phyloP scores from a whole-genome alignment of 2,329 filamentous ascomycete genomes.

The Rugonectria rugulosa region DNA sequence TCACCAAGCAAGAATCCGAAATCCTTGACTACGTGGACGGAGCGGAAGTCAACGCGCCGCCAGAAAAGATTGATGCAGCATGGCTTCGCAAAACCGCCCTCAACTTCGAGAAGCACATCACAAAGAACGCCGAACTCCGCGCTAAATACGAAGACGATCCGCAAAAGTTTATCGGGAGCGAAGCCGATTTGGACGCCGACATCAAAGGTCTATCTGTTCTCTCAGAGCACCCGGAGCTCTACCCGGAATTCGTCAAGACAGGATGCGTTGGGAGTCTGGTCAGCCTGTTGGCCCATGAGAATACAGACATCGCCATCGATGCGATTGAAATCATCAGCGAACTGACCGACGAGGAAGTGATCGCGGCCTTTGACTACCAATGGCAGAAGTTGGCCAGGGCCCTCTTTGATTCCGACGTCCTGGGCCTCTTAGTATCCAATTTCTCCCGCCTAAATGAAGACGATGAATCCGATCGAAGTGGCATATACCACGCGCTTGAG shows the following conservation, averaged over 20 bases:
- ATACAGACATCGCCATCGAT: constrained; percentile 94
- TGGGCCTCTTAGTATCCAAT: constrained; percentile 79
- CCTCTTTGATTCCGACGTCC: constrained; percentile 71
- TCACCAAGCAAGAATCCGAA: constrained; percentile 80
- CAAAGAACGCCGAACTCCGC: constrained; percentile 87
- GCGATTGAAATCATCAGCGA: constrained; percentile 90
- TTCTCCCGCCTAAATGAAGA: constrained; percentile 80
- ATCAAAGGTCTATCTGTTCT: constrained; percentile 89
- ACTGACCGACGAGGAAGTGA: constrained; percentile 94
- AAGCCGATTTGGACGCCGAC: constrained; percentile 88
- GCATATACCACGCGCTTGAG: constrained; percentile 84
- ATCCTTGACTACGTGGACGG: constrained; percentile 87
- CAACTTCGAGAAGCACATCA: constrained; percentile 89
- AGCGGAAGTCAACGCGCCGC: constrained; percentile 47
- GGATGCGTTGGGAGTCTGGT: constrained; percentile 79
- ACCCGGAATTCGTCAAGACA: constrained; percentile 78
- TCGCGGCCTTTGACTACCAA: constrained; percentile 76
- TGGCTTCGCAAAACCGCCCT: constrained; percentile 86
- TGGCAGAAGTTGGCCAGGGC: constrained; percentile 80
- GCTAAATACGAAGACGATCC: constrained; percentile 85
- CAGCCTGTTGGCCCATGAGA: constrained; percentile 87
- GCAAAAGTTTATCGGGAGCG: constrained; percentile 81
- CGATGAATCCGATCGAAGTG: constrained; percentile 75
- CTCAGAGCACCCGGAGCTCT: constrained; percentile 85
- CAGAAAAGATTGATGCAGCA: constrained; percentile 80